A percentile compares a stretch with the other conserved stretches of the same genome.
Conservation (phyloP, 345 rosid species). For the Rhodomyrtus tomentosa region DNA sequence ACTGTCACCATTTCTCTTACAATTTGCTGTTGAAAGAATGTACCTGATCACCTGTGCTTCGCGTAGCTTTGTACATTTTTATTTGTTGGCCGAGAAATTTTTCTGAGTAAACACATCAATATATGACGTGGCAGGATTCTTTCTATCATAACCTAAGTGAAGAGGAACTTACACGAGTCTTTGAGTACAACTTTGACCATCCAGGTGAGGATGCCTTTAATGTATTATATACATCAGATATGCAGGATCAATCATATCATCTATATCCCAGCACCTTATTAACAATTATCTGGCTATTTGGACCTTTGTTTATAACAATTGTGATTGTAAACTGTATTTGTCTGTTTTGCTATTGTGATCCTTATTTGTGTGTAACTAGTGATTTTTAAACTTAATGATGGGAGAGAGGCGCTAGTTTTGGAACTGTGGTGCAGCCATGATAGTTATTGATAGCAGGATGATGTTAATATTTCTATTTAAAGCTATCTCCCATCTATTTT, state of each 20-base stretch:
- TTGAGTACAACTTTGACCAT: conserved; percentile 98
- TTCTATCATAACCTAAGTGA: conserved; percentile 87
- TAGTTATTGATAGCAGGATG: neutral
- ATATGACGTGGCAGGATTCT: conserved; percentile 78
- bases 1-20: neutral
- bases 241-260: neutral
- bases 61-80: neutral
- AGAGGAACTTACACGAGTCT: conserved; percentile 77
- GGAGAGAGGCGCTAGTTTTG: neutral
- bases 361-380: neutral
- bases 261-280: neutral
- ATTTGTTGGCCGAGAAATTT: neutral
- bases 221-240: neutral
- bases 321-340: neutral
- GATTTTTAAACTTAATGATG: neutral
- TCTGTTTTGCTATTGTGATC: neutral
- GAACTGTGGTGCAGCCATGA: neutral
- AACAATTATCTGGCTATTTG: neutral
- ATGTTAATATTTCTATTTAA: conserved; percentile 1
- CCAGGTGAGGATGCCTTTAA: conserved; percentile 59
- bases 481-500: conserved; percentile 8
- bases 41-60: neutral
- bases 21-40: neutral
- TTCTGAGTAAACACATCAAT: neutral
- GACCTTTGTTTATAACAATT: neutral